phyloP scores from a whole-genome alignment of 352 stramenopile species.

The Aphanomyces euteiches region DNA sequence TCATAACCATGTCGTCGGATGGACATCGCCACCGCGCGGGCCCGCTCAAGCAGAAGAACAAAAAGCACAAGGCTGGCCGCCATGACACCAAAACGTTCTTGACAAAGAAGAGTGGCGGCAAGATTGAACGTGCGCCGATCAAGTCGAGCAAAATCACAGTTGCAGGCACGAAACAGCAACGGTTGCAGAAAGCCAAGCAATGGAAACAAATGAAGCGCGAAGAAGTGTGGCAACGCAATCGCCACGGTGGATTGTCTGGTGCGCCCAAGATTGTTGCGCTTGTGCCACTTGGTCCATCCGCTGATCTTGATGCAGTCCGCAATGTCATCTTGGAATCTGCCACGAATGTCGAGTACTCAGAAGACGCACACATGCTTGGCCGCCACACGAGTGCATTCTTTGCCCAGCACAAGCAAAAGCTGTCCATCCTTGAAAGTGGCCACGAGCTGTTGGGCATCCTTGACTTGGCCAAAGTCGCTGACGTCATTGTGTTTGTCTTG shows the following conservation, averaged over 20 bases:
- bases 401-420: constrained; percentile 78
- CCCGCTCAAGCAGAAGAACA: constrained; percentile 88
- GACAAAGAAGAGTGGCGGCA: constrained; percentile 62
- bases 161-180: constrained; percentile 65
- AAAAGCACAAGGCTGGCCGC: constrained; percentile 86
- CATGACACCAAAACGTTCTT: constrained; percentile 82
- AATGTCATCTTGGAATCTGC: constrained; percentile 62
- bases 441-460: constrained; percentile 77
- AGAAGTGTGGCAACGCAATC: constrained; percentile 76
- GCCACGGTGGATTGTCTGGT: constrained; percentile 70
- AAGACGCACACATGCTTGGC: constrained; percentile 45
- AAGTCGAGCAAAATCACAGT: constrained; percentile 48
- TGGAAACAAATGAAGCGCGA: constrained; percentile 81
- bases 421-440: constrained; percentile 80
- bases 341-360: constrained; percentile 53
- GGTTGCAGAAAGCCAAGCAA: constrained; percentile 81
- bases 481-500: constrained; percentile 77
- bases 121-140: constrained; percentile 51
- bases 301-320: constrained; percentile 59
- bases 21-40: constrained; percentile 79
- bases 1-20: neutral
- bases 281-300: constrained; percentile 67
- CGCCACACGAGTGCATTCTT: constrained; percentile 55
- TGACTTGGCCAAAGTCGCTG: constrained; percentile 82
- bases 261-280: constrained; percentile 83